phyloP scores from a whole-genome alignment of 139 green algal genomes.

The Chlamydomonas sp. region DNA sequence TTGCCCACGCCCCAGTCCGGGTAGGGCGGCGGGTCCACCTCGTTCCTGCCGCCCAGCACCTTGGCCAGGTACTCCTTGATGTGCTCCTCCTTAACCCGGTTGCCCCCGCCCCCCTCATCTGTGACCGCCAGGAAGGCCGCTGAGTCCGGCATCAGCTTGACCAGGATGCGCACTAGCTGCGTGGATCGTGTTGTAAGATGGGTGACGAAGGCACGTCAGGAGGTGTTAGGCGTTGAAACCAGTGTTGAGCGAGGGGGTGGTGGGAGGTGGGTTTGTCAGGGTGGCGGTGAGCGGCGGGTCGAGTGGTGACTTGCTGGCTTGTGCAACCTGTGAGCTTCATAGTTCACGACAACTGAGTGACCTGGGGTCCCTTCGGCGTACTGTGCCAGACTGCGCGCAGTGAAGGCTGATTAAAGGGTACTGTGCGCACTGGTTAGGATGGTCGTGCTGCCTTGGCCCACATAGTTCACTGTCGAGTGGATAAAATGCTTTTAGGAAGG shows the following conservation, averaged over 20 bases:
- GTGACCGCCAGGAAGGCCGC: slow-evolving; percentile 36
- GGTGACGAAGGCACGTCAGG: background rate
- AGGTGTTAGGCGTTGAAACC: background rate
- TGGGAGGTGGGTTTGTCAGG: no score
- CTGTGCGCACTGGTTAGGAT: no score
- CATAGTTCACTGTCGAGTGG: no score
- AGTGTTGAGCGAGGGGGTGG: background rate
- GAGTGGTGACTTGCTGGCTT: no score
- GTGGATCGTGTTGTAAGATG: background rate
- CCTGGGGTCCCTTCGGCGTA: no score
- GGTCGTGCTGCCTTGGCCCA: no score
- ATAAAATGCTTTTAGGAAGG: no score
- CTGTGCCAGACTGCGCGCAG: no score
- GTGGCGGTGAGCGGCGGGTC: no score
- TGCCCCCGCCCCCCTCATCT: slow-evolving; percentile 77
- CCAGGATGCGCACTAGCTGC: slow-evolving; percentile 86
- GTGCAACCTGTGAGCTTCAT: no score
- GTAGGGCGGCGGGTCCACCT: slow-evolving; percentile 51
- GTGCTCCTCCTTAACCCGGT: slow-evolving; percentile 81
- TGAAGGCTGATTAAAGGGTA: no score
- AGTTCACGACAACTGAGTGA: no score
- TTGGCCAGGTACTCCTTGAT: slow-evolving; percentile 84
- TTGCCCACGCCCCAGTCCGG: slow-evolving; percentile 80
- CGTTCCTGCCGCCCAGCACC: slow-evolving; percentile 68
- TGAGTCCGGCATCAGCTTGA: slow-evolving; percentile 80